phyloP scores from a whole-genome alignment of 2,329 filamentous ascomycete species.

The Hymenoscyphus salicellus region DNA sequence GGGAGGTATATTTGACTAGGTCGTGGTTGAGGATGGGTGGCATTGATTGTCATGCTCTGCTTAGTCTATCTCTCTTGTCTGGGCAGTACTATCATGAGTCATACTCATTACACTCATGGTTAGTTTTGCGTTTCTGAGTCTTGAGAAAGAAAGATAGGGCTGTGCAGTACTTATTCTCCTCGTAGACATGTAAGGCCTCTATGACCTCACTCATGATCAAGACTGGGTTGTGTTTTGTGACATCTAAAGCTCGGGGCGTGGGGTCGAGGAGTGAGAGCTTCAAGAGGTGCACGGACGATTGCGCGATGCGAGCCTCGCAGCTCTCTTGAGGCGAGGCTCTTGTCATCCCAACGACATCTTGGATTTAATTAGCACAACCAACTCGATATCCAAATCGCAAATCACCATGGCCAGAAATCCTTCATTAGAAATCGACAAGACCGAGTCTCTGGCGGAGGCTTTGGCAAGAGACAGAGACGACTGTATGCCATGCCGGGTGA shows the following conservation, averaged over 20 bases:
- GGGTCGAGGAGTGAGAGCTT: neutral
- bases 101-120: too few species aligned
- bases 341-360: neutral
- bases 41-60: too few species aligned
- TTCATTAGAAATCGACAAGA: constrained; percentile 7
- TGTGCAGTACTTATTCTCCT: constrained; percentile 78
- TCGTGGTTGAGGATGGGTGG: constrained; percentile 74
- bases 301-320: constrained; percentile 11
- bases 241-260: neutral
- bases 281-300: neutral
- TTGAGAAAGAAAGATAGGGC: constrained; percentile 12
- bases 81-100: too few species aligned
- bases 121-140: constrained; percentile 22
- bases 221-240: neutral
- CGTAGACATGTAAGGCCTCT: constrained; percentile 94
- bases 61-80: too few species aligned
- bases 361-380: neutral
- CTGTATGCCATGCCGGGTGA: constrained; percentile 35
- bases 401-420: neutral
- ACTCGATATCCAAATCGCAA: neutral
- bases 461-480: constrained; percentile 38
- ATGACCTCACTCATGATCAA: constrained; percentile 76
- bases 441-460: constrained; percentile 31
- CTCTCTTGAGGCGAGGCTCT: constrained; percentile 23
- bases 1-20: constrained; percentile 84